Conservation (phyloP, 768 basidiomycete genomes). For the Cyclocybe aegerita region DNA sequence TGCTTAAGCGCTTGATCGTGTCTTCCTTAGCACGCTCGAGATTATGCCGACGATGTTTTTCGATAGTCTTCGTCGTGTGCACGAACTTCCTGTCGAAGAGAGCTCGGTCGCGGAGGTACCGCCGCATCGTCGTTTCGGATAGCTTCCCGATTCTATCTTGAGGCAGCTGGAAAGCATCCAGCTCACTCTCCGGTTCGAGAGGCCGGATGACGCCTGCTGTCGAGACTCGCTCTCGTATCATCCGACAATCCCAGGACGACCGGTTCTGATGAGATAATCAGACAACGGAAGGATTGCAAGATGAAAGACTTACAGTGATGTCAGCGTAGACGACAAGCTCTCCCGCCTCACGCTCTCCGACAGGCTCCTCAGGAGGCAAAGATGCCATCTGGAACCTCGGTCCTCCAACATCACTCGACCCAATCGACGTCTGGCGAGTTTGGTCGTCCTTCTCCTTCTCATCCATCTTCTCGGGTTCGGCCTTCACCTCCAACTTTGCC, state of each 20-base stretch:
- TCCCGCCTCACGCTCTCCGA: constrained; percentile 49
- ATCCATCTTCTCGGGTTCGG: too few relatives aligned
- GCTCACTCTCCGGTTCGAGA: constrained; percentile 68
- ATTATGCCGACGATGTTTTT: constrained; percentile 65
- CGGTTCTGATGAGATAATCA: constrained; percentile 27
- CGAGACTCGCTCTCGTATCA: constrained; percentile 91
- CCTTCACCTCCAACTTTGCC: too few relatives aligned
- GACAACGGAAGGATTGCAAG: background rate
- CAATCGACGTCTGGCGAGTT: constrained; percentile 4
- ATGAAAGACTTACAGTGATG: constrained; percentile 39
- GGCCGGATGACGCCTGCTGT: constrained; percentile 80
- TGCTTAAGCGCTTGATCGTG: constrained; percentile 49
- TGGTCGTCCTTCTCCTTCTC: too few relatives aligned
- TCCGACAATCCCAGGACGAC: constrained; percentile 46
- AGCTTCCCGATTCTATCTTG: constrained; percentile 68
- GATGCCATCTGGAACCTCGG: constrained; percentile 27
- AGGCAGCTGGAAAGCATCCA: constrained; percentile 67
- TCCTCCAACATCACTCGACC: constrained; percentile 33
- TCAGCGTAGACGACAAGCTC: constrained; percentile 56
- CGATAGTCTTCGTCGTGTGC: constrained; percentile 53
- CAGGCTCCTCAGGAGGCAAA: constrained; percentile 6
- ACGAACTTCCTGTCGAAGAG: constrained; percentile 70
- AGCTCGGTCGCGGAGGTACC: constrained; percentile 68
- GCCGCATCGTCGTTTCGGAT: constrained; percentile 70
- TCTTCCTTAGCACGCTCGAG: constrained; percentile 66